Evolutionary conservation across 164 flowering plant genomes (phyloP).

Genomic region (Berberis vulgaris): DNA sequence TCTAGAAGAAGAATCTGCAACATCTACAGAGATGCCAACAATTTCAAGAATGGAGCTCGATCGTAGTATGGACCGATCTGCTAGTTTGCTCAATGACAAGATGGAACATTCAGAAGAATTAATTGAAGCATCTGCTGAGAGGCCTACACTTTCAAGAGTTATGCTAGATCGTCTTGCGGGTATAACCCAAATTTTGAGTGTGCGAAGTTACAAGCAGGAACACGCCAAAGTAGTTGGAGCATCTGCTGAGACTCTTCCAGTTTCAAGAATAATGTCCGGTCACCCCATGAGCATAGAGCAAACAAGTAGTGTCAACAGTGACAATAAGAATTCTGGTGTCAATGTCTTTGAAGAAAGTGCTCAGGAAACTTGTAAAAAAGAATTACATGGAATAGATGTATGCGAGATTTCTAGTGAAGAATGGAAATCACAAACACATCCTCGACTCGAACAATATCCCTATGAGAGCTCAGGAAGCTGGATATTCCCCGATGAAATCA

Average conservation of each 20-base stretch:
- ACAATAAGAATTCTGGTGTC: slow-evolving; percentile 7
- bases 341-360: slow-evolving; percentile 8
- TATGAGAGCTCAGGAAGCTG: slow-evolving; percentile 28
- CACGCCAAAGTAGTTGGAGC: background rate
- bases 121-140: too few species aligned
- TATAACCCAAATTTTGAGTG: too few species aligned
- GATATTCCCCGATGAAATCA: slow-evolving; percentile 43
- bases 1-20: background rate
- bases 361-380: slow-evolving; percentile 6
- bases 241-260: background rate
- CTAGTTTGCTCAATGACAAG: too few species aligned
- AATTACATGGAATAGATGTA: background rate
- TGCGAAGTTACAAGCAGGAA: too few species aligned
- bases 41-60: too few species aligned
- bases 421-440: slow-evolving; percentile 5
- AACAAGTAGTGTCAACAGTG: background rate
- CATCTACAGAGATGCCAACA: too few species aligned
- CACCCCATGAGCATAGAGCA: slow-evolving; percentile 4
- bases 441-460: slow-evolving; percentile 8
- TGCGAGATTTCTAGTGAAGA: slow-evolving; percentile 15
- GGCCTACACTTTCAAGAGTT: too few species aligned
- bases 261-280: slow-evolving; percentile 12
- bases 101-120: too few species aligned
- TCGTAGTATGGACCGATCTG: too few species aligned
- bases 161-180: too few species aligned